Conservation (phyloP, 148 eudicot genomes). For the Salicornia ramosissima region DNA sequence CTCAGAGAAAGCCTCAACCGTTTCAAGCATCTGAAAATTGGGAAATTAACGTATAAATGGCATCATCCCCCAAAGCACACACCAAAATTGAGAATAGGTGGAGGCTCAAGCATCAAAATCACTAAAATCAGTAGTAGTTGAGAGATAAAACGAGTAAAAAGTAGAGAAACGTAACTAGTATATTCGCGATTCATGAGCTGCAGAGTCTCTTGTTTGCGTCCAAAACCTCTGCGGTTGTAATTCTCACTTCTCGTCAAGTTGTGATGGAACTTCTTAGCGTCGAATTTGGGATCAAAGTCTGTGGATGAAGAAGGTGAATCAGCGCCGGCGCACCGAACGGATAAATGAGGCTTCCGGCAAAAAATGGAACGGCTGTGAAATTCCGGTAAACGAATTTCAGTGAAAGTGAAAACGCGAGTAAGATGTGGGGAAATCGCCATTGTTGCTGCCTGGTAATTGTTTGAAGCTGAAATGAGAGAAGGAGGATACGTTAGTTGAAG, state of each 20-base stretch:
- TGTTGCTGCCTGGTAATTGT: background rate
- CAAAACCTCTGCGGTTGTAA: slow-evolving; percentile 87
- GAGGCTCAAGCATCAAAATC: background rate
- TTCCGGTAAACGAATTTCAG: slow-evolving; percentile 43
- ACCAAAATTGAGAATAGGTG: too few relatives aligned
- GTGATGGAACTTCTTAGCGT: slow-evolving; percentile 75
- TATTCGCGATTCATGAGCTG: slow-evolving; percentile 83
- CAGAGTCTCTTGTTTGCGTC: slow-evolving; percentile 68
- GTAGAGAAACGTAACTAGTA: slow-evolving; percentile 46
- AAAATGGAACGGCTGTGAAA: slow-evolving; percentile 18
- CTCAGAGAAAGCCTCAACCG: background rate
- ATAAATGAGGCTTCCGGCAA: slow-evolving; percentile 28
- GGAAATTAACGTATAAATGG: background rate
- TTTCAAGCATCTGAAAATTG: background rate
- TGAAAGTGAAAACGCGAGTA: slow-evolving; percentile 32
- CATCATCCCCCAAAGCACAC: background rate
- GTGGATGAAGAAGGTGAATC: slow-evolving; percentile 32
- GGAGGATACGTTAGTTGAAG: slow-evolving; percentile 4
- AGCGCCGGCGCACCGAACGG: slow-evolving; percentile 60
- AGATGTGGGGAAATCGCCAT: slow-evolving; percentile 76
- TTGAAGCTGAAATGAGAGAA: slow-evolving; percentile 5
- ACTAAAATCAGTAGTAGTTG: background rate
- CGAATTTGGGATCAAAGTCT: slow-evolving; percentile 50
- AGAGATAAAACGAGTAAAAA: background rate
- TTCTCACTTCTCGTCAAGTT: slow-evolving; percentile 86